Conservation (phyloP, 495 filamentous ascomycete genomes). For the Clavariopsis aquatica region DNA sequence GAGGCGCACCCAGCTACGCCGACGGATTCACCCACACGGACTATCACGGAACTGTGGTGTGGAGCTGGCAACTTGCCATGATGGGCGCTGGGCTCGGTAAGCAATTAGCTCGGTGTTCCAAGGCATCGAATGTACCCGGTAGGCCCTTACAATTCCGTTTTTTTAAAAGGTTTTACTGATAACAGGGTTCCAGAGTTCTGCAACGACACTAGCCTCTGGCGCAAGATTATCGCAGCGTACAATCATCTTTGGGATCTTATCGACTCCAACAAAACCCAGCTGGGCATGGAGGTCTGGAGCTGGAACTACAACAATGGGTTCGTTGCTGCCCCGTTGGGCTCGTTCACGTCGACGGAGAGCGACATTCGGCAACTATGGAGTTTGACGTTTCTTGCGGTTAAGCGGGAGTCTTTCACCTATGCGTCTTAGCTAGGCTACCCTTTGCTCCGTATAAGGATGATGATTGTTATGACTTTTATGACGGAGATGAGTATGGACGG, state of each 20-base stretch:
- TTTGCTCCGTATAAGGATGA: no score
- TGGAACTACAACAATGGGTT: constrained; percentile 59
- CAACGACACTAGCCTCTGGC: constrained; percentile 48
- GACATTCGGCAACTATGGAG: constrained; percentile 60
- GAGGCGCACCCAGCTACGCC: constrained; percentile 48
- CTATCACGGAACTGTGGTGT: constrained; percentile 68
- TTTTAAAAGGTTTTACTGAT: not conserved
- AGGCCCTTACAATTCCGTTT: not conserved
- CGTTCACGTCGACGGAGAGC: constrained; percentile 47
- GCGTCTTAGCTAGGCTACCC: no score
- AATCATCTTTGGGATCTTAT: constrained; percentile 62
- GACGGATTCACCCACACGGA: constrained; percentile 57
- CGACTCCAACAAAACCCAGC: constrained; percentile 54
- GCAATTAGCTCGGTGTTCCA: constrained; percentile 41
- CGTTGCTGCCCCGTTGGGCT: constrained; percentile 54
- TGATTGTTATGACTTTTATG: no score
- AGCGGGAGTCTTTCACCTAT: constrained; percentile 31
- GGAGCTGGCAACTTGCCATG: constrained; percentile 67
- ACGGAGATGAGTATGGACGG: no score
- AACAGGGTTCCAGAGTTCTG: constrained; percentile 50
- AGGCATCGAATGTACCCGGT: constrained; percentile 47
- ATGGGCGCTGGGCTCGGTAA: constrained; percentile 58
- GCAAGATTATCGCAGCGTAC: constrained; percentile 58
- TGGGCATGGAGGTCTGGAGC: constrained; percentile 64
- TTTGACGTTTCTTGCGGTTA: constrained; percentile 58